Evolutionary conservation across 1,139 yeast genomes (phyloP).

Genomic region (Suhomyces terraborum): DNA sequence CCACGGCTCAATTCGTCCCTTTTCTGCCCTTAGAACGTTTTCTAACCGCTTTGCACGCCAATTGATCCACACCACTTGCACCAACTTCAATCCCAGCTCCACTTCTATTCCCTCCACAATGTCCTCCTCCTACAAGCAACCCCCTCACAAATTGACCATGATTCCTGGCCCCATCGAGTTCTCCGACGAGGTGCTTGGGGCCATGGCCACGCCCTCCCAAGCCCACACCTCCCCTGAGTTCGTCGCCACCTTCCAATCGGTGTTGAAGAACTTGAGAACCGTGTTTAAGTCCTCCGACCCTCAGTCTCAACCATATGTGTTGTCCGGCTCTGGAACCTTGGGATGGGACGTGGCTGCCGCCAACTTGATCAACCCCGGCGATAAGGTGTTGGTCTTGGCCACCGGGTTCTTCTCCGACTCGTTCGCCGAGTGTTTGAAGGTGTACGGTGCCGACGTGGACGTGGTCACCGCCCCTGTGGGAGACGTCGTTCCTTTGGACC

Average conservation of each 20-base stretch:
- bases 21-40: not conserved
- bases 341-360: conserved; percentile 94
- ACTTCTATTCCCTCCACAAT: conserved; percentile 22
- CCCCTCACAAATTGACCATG: conserved; percentile 60
- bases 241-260: conserved; percentile 68
- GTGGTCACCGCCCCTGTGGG: conserved; percentile 75
- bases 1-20: not conserved
- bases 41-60: not conserved
- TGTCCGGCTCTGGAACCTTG: conserved; percentile 90
- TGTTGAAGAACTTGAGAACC: conserved; percentile 65
- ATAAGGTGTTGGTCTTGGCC: conserved; percentile 74
- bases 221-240: conserved; percentile 94
- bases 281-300: conserved; percentile 71
- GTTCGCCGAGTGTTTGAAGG: conserved; percentile 75
- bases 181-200: conserved; percentile 75
- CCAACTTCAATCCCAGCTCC: too few relatives aligned
- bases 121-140: conserved; percentile 44
- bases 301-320: conserved; percentile 71
- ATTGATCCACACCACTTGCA: conserved; percentile 1
- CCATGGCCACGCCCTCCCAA: conserved; percentile 83
- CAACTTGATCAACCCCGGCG: conserved; percentile 68
- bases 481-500: conserved; percentile 60
- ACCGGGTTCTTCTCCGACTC: conserved; percentile 94
- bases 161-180: conserved; percentile 96
- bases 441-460: conserved; percentile 71